Evolutionary conservation across 192 early-diverging fungal genomes (phyloP), one percentile per base, ranked within the genome.

Genomic region (Coemansia sp.): DNA sequence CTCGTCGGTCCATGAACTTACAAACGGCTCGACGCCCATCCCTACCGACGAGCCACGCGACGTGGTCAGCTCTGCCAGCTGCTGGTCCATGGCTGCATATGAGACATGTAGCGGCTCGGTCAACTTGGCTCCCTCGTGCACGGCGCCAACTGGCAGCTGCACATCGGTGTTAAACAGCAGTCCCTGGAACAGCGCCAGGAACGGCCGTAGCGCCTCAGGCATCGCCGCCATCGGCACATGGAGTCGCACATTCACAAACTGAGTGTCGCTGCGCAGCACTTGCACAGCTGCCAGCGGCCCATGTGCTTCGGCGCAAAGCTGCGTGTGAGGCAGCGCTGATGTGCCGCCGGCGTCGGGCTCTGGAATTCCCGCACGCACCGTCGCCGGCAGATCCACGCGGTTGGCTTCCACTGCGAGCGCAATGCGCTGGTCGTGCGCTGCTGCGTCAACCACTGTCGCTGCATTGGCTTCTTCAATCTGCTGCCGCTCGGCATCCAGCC

Each of bases 161-260:
- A 87, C 49, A 29, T 86, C 81, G 7, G 78, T 78, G 59, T 85
- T 75, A 58, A 93, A 87, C 18, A 93, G 38, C n/a, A 92, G 74
- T 52, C 90, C 91, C 49, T 90, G 88, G 78, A 93, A 90, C 48
- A 94, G 75, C 9, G 86, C 84, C 38, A 94, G 58, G 74, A 86
- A 92, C 12, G 87, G 85, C 8, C 87, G 85, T 24, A 90, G 74
- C 16, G 79, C 64, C 16, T 79, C 79, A n/a, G 87, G 82, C 1
- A 94, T 58, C n/a, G 62, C 54, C 12, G 45, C 57, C 27, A 68
- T 65, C 52, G 82, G 88, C 32, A 83, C 83, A 60, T 74, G 86
- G 2, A 95, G 47, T 37, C 83, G 77, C 22, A 88, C 38, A 37
- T 86, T 82, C 0, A 81, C 66, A 60, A 94, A 92, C 27, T 78